Evolutionary conservation across 2,329 filamentous ascomycete genomes (phyloP).

Genomic region (Aureobasidium sp.): DNA sequence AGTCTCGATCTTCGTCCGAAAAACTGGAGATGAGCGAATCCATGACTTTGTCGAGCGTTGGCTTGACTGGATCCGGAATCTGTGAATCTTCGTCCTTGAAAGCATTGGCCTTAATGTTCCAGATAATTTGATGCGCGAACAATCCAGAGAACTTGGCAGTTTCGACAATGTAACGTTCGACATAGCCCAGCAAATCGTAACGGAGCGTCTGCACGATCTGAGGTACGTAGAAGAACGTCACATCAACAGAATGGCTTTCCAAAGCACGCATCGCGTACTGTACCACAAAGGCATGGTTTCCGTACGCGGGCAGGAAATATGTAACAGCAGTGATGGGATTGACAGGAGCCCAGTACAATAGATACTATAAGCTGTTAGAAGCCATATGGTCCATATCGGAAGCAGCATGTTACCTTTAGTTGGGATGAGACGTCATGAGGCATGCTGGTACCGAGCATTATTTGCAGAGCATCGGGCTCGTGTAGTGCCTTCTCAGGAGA

Average conservation of each 20-base stretch:
- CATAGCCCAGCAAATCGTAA: conserved; percentile 88
- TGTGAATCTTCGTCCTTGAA: conserved; percentile 94
- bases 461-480: conserved; percentile 73
- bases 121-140: conserved; percentile 98
- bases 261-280: conserved; percentile 95
- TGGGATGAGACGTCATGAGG: conserved; percentile 75
- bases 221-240: conserved; percentile 98
- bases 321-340: conserved; percentile 91
- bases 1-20: conserved; percentile 65
- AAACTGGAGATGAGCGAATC: conserved; percentile 75
- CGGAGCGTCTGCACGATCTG: conserved; percentile 94
- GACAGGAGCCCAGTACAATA: conserved; percentile 86
- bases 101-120: conserved; percentile 99
- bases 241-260: conserved; percentile 89
- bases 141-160: conserved; percentile 96
- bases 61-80: conserved; percentile 87
- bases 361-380: conserved; percentile 44
- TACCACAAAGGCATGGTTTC: conserved; percentile 83
- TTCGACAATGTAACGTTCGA: conserved; percentile 92
- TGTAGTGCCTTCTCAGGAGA: conserved; percentile 74
- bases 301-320: conserved; percentile 84
- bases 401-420: conserved; percentile 48
- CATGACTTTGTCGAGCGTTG: conserved; percentile 86
- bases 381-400: neutral
- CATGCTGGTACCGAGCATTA: conserved; percentile 69